Evolutionary conservation across 768 basidiomycete species (phyloP), one percentile per base, ranked within the genome.

Genomic region (Hericium coralloides): DNA sequence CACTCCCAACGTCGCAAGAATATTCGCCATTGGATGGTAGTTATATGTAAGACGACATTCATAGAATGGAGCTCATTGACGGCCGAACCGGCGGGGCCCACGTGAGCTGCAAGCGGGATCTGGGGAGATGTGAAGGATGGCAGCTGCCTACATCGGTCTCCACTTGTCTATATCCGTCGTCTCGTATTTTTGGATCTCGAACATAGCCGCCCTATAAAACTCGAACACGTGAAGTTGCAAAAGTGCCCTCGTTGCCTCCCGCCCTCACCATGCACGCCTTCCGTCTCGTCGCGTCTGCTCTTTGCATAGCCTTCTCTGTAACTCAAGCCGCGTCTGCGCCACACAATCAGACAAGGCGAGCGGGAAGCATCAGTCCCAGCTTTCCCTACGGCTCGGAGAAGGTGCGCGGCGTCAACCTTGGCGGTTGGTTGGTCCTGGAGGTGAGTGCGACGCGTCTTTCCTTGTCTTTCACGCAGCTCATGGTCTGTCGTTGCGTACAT

Each of bases 351-450:
- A 59, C 49, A 38, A 31, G 5, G 6, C 8, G 25, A 20, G 23
- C 41, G 8, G 25, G 2, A 43, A 26, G 71, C 12, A 68, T 83
- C 57, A 69, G 67, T 31, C 80, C 77, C 20, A 79, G 81, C 52
- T 91, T 91, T 64, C 76, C 87, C 4, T 92, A 92, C 62, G 89
- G 88, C 22, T 76, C 78, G 5, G 59, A 81, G 71, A 86, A 84
- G 63, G 83, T 92, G 50, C 82, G 90, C 12, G 91, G 91, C 56
- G 91, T 92, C 61, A 92, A 88, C 71, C 78, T 93, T 25, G 91
- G 90, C 26, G 80, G 81, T 2, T 82, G 80, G 80, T 76, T 82
- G 39, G 71, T 82, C 8, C 69, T 80, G 23, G 79, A 79, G 73
- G 79, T 77, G 37, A 26, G 73, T 61, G 4, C 45, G 38, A 17